phyloP scores from a whole-genome alignment of 2,329 filamentous ascomycete genomes.

The Ciborinia camelliae region DNA sequence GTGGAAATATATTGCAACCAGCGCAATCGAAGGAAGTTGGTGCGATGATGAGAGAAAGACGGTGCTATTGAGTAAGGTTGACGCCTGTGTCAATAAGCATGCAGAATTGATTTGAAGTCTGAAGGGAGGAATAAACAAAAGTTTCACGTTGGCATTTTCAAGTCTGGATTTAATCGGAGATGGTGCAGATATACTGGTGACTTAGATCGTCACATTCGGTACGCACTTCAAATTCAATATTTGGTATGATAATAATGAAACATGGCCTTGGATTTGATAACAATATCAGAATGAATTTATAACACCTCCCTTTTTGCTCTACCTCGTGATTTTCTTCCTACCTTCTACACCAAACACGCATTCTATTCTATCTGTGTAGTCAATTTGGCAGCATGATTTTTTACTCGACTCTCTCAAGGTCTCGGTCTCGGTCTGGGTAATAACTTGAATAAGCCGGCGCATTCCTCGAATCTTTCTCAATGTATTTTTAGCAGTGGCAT shows the following conservation, averaged over 20 bases:
- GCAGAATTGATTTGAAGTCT: not conserved
- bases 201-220: not conserved
- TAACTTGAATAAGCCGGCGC: no score
- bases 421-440: no score
- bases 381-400: not conserved
- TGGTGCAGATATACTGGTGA: not conserved
- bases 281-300: not conserved
- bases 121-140: not conserved
- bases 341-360: no score
- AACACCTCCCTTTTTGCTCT: not conserved
- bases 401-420: no score
- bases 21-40: conserved; percentile 67
- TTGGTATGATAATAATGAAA: not conserved
- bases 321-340: not conserved
- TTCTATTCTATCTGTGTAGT: not conserved
- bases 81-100: conserved; percentile 37
- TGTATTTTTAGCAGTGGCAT: not conserved
- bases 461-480: no score
- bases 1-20: conserved; percentile 61
- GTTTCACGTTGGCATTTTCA: not conserved
- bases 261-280: not conserved
- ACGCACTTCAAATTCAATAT: not conserved
- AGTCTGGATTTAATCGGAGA: not conserved
- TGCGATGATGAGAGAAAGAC: conserved; percentile 60
- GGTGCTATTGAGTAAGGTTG: conserved; percentile 50